Evolutionary conservation across 495 filamentous ascomycete genomes (phyloP).

Genomic region (Mytilinidion resinicola): DNA sequence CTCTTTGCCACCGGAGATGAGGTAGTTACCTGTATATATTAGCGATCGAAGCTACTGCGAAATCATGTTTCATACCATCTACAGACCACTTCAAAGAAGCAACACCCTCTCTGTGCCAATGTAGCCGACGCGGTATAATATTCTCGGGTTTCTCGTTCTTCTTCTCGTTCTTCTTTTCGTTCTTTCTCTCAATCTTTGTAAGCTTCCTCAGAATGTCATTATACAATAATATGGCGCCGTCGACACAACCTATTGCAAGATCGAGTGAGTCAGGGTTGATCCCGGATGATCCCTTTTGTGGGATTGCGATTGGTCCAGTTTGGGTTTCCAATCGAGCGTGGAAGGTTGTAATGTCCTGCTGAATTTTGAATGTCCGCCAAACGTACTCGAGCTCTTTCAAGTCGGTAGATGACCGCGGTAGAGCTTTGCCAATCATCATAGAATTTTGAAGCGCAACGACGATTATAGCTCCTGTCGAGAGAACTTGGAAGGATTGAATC

Average conservation of each 20-base stretch:
- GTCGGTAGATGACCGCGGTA: constrained; percentile 5
- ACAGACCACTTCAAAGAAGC: constrained; percentile 76
- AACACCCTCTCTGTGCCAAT: constrained; percentile 88
- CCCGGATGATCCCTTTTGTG: constrained; percentile 15
- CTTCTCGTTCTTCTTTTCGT: constrained; percentile 15
- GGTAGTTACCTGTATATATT: constrained; percentile 68
- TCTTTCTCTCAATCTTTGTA: constrained; percentile 29
- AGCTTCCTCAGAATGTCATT: constrained; percentile 61
- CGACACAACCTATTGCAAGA: constrained; percentile 65
- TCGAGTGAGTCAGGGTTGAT: constrained; percentile 46
- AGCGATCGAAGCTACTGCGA: not conserved
- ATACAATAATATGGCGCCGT: constrained; percentile 72
- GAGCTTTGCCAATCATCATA: constrained; percentile 28
- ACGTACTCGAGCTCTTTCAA: constrained; percentile 39
- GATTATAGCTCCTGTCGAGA: constrained; percentile 38
- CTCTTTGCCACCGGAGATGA: constrained; percentile 88
- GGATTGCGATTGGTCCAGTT: not conserved
- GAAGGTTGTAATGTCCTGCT: constrained; percentile 52
- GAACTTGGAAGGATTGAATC: constrained; percentile 32
- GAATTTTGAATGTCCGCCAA: constrained; percentile 48
- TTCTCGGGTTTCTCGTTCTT: constrained; percentile 4
- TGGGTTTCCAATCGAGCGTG: constrained; percentile 42
- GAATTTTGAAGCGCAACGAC: constrained; percentile 34
- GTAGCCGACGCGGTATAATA: constrained; percentile 41
- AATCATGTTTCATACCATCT: constrained; percentile 60